phyloP scores from a whole-genome alignment of 1,284 basidiomycete genomes.

The Rhodofomes roseus region DNA sequence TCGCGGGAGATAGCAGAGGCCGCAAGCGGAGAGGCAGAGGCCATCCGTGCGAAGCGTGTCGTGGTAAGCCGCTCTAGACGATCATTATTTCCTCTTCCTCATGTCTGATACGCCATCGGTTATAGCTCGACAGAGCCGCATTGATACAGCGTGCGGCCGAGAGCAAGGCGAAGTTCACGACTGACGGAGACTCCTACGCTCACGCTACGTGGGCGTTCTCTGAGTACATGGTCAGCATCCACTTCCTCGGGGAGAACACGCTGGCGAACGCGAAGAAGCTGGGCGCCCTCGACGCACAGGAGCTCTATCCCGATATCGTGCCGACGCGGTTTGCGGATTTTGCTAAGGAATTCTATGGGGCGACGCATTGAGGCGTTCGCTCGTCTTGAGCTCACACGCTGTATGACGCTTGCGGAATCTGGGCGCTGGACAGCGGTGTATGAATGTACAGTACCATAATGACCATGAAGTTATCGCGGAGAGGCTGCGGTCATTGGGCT shows the following conservation, averaged over 20 bases:
- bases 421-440: no score
- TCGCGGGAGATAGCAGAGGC: slow-evolving; percentile 13
- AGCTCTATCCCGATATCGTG: slow-evolving; percentile 21
- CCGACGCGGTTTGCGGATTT: slow-evolving; percentile 14
- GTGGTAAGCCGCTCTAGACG: neutral
- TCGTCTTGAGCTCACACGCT: no score
- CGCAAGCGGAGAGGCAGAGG: slow-evolving; percentile 13
- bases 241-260: slow-evolving; percentile 20
- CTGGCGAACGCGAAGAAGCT: slow-evolving; percentile 20
- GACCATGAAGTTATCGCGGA: no score
- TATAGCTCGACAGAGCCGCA: slow-evolving; percentile 5
- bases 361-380: neutral
- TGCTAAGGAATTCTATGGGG: slow-evolving; percentile 12
- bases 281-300: slow-evolving; percentile 20
- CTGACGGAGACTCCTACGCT: neutral
- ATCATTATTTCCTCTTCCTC: neutral
- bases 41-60: slow-evolving; percentile 7
- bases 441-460: no score
- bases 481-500: no score
- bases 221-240: slow-evolving; percentile 19
- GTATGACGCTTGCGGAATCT: no score
- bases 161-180: neutral
- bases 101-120: neutral
- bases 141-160: neutral
- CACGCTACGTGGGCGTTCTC: neutral